Evolutionary conservation across 169 alveolate species (phyloP), one percentile per base, ranked within the genome.

Genomic region (Cryptosporidium ubiquitum): DNA sequence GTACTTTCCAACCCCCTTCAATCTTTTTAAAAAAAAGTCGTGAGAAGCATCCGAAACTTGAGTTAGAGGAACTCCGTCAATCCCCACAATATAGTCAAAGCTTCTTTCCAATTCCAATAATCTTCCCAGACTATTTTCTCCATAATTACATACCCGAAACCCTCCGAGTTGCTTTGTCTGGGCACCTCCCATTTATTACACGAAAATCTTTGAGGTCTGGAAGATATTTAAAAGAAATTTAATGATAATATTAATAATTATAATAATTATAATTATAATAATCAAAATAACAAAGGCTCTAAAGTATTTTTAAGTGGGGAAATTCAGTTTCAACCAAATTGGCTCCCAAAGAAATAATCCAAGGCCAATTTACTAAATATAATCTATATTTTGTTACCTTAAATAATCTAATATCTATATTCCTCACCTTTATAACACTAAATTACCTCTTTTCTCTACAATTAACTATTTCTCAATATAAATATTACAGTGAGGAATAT

Each of bases 11-110:
- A 79, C 29, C 20, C 68, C 66, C 18, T 79, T 58, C 16, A 79
- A 31, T 79, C 89, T 79, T n/a, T 64, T 79, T 14, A 79, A 20
- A 64, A 79, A 79, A 29, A 61, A 79, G 68, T 79, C 89, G 37
- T 79, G 89, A 16, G 89, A 79, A 18, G 89, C 89, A 64, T 61
- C 79, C 12, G 89, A 79, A 79, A 61, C 58, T 26, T 79, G 79
- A 16, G 75, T 79, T 18, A 79, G 52, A 23, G 89, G 89, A 44
- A 79, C 75, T 64, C 89, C 75, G 42, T 79, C 75, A 20, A 79
- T 64, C 29, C 89, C 89, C 35, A 79, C 89, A 60, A 79, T 79
- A 33, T 79, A 79, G 26, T 79, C 89, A 47, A 79, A 79, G 55
- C 58, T 44, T 61, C 40, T 47, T 66, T 79, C 89, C 74, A 79